A percentile compares a stretch with the other conserved stretches of the same genome.
Evolutionary conservation across 1,284 basidiomycete genomes (phyloP).

Genomic region (Ustilago tritici): DNA sequence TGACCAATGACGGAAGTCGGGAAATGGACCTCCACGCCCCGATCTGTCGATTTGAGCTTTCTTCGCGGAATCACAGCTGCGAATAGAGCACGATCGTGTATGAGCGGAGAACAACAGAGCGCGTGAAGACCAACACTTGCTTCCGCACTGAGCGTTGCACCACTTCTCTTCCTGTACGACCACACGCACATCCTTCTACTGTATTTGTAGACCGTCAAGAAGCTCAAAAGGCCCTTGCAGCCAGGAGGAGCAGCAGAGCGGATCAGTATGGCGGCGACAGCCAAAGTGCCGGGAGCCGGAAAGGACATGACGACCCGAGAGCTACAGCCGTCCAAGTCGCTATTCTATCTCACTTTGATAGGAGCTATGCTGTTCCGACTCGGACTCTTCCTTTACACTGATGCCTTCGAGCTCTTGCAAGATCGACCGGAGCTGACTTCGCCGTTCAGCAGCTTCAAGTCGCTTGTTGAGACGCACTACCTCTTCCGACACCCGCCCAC

Average conservation of each 20-base stretch:
- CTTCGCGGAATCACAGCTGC: constrained; percentile 3
- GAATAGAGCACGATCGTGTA: too few relatives aligned
- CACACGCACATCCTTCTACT: not conserved
- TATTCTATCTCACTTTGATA: constrained; percentile 22
- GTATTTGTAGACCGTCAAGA: not conserved
- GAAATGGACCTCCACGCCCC: constrained; percentile 7
- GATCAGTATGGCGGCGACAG: constrained; percentile 12
- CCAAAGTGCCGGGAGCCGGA: constrained; percentile 15
- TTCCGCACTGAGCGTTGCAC: not conserved
- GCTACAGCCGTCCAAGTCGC: constrained; percentile 24
- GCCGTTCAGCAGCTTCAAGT: constrained; percentile 80
- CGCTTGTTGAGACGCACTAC: constrained; percentile 71
- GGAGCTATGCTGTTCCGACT: constrained; percentile 62
- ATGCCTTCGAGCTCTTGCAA: constrained; percentile 67
- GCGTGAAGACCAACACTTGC: constrained; percentile 22
- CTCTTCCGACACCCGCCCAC: constrained; percentile 32
- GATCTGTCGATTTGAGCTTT: constrained; percentile 17
- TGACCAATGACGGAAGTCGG: constrained; percentile 22
- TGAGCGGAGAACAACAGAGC: constrained; percentile 2
- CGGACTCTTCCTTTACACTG: constrained; percentile 65
- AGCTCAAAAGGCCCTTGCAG: not conserved
- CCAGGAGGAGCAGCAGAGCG: too few relatives aligned
- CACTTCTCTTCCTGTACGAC: not conserved
- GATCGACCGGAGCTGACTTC: constrained; percentile 80
- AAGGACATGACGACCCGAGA: constrained; percentile 22